Evolutionary conservation across 2,329 filamentous ascomycete genomes (phyloP).

Genomic region (Apiospora hydei): DNA sequence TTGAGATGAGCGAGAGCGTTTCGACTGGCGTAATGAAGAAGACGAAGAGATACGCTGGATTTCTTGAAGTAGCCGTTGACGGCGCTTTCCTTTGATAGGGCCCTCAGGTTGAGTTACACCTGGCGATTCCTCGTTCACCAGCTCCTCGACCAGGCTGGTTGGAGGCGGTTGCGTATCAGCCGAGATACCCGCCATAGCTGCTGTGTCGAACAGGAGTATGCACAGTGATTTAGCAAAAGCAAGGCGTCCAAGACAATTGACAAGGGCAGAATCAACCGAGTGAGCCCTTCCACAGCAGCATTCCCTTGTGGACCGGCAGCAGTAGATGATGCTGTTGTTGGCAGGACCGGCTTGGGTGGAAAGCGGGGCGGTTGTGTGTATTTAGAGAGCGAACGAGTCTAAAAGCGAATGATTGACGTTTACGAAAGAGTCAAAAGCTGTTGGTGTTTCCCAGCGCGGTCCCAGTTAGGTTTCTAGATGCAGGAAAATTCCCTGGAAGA

Average conservation of each 20-base stretch:
- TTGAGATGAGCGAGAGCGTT: constrained; percentile 70
- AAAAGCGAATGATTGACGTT: constrained; percentile 16
- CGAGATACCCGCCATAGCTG: constrained; percentile 16
- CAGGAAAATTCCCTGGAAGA: constrained; percentile 11
- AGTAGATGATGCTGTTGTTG: background rate
- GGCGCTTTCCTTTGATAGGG: constrained; percentile 68
- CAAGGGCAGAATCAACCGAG: background rate
- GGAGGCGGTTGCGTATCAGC: constrained; percentile 22
- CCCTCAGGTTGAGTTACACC: constrained; percentile 34
- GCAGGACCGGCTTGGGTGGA: background rate
- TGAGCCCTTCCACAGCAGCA: background rate
- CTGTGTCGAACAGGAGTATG: background rate
- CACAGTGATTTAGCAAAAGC: background rate
- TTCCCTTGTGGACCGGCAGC: background rate
- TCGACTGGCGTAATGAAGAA: constrained; percentile 70
- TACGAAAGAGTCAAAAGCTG: constrained; percentile 9
- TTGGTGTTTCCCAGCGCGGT: background rate
- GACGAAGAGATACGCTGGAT: constrained; percentile 85
- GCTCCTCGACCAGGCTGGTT: constrained; percentile 26
- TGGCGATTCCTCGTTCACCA: background rate
- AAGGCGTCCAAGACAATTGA: background rate
- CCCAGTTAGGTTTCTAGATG: constrained; percentile 16
- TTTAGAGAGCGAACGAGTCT: constrained; percentile 15
- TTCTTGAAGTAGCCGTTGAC: constrained; percentile 74
- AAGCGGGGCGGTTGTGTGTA: constrained; percentile 11